A percentile compares a stretch with the other conserved stretches of the same genome.
These are phyloP conservation scores for Phytophthora multivora DNA, from an alignment of 352 stramenopile species.

Conservation along the genomic window DNA sequence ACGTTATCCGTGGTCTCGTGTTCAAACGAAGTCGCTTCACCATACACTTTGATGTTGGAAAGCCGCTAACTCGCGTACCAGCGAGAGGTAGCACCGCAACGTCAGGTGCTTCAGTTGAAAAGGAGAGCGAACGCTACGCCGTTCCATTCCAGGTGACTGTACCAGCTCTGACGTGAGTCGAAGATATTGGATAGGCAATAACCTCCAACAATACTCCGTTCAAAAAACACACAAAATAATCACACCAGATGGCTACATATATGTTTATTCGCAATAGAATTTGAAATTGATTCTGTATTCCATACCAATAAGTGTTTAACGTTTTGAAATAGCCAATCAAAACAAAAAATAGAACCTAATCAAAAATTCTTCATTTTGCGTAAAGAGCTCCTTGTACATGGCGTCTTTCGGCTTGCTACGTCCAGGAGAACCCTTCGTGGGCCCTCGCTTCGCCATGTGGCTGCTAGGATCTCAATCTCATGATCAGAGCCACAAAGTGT, in stretches of 20 bases:
- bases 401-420: constrained; percentile 2
- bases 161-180: constrained; percentile 15
- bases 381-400: too few species aligned
- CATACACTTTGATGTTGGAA: constrained; percentile 10
- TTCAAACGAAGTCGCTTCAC: constrained; percentile 11
- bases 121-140: background rate
- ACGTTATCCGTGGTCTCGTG: background rate
- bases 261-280: too few species aligned
- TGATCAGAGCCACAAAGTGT: constrained; percentile 17
- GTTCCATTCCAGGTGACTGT: constrained; percentile 23
- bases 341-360: background rate
- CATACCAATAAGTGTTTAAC: too few species aligned
- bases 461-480: constrained; percentile 10
- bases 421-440: constrained; percentile 19
- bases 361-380: too few species aligned
- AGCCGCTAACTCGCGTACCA: background rate
- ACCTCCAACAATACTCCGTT: background rate
- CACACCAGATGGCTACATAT: constrained; percentile 16
- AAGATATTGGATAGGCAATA: constrained; percentile 18
- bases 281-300: too few species aligned
- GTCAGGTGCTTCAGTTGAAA: constrained; percentile 6
- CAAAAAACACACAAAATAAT: constrained; percentile 16
- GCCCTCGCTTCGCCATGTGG: constrained; percentile 46
- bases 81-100: background rate
- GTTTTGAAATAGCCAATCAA: background rate